These are phyloP conservation scores for Colletotrichum sp. DNA, from an alignment of 2,329 filamentous ascomycete genomes.

Conservation along the genomic window DNA sequence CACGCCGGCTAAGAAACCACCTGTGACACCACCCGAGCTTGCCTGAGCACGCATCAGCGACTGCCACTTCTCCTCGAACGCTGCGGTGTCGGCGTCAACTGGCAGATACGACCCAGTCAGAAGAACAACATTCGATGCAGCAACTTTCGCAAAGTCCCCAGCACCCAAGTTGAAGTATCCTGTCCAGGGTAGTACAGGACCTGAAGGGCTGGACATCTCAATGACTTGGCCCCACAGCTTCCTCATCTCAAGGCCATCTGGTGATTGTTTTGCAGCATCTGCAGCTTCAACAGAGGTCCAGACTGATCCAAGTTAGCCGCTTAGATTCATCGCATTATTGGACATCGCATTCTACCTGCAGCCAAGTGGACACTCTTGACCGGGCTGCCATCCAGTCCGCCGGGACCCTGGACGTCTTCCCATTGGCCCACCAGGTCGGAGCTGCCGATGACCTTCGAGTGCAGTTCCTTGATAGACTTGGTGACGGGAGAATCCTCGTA, in stretches of 20 bases:
- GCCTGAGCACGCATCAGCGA: not conserved
- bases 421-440: not conserved
- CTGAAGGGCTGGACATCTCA: not conserved
- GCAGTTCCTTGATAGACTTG: not conserved
- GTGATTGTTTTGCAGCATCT: not conserved
- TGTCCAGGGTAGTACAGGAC: not conserved
- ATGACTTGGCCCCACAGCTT: not conserved
- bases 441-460: not conserved
- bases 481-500: not conserved
- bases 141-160: not conserved
- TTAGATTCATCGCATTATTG: fast-evolving
- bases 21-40: not conserved
- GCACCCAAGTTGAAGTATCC: not conserved
- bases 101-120: not conserved
- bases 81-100: not conserved
- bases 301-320: not conserved
- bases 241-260: not conserved
- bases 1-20: not conserved
- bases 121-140: not conserved
- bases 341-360: not conserved
- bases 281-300: not conserved
- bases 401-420: not conserved
- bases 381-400: not conserved
- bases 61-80: not conserved
- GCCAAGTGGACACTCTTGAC: not conserved